Base-by-base conservation (phyloP, 2,329 filamentous ascomycete genomes). In the Epichloe baconii region DNA sequence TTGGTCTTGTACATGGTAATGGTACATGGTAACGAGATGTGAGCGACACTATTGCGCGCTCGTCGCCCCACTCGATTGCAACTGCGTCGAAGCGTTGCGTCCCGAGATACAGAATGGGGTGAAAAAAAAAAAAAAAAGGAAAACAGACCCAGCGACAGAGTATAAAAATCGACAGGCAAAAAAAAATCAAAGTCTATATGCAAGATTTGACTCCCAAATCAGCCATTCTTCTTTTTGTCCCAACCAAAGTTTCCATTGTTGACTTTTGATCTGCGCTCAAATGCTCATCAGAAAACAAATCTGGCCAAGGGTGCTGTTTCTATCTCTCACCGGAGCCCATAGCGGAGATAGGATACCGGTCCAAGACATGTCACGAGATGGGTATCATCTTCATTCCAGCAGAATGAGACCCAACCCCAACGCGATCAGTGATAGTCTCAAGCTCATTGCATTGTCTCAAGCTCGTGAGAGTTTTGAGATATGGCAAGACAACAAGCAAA, bases 301-400 rank as follows among this genome's bases (percentile, higher is more conserved):
- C 3, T 34, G 10, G 15, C 7, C 43, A 40, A 51, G 34, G 40
- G 45, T 44, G 19, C 5, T 38, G 43, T 47, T 44, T 49, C 26
- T 40, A 44, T 14, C 14, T 41, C 44, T 41, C 36, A 15, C 50
- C 43, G 44, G 49, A 42, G 26, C 35, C 37, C 38, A 43, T 48
- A 21, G 43, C 44, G 17, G 40, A 23, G 35, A 37, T 38, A 47
- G 38, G 45, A 49, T 19, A 44, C 48, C 52, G 34, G 35, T 62
- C 62, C 59, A 56, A 66, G 61, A 66, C 62, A 64, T 55, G 57
- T 59, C 58, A 57, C 59, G 53, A 59, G 51, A 56, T 54, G 50
- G 55, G 49, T 50, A 52, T 17, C 53, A 59, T 63, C 55, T 61
- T 55, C 64, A 62, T 66, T 63, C 64, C 60, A 55, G 52, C 34